Evolutionary conservation across 805 yeast genomes (phyloP).

Genomic region (Maudiozyma bulderi): DNA sequence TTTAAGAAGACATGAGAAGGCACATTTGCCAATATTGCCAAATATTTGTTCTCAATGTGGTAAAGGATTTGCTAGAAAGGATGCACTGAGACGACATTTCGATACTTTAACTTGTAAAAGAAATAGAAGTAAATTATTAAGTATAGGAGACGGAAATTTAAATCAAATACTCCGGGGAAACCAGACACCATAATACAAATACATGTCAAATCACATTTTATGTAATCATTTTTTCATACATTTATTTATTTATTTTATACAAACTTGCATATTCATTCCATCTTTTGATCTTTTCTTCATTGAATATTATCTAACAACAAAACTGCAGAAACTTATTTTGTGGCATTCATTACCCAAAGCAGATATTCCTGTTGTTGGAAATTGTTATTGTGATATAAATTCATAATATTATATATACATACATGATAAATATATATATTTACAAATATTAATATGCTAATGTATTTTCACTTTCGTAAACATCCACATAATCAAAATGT

Average conservation of each 20-base stretch:
- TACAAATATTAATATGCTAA: neutral
- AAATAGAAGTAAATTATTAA: constrained; percentile 45
- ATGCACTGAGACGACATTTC: constrained; percentile 65
- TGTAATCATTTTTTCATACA: neutral
- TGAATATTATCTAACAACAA: too few relatives aligned
- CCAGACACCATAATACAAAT: constrained; percentile 1
- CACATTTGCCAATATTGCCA: constrained; percentile 59
- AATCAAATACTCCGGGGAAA: constrained; percentile 17
- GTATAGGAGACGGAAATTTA: constrained; percentile 22
- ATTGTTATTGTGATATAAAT: neutral
- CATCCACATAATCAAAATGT: too few relatives aligned
- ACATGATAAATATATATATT: neutral
- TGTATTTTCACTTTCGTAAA: neutral
- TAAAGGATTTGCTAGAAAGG: constrained; percentile 75
- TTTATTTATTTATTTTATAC: neutral
- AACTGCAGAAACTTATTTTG: too few relatives aligned
- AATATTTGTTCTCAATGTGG: constrained; percentile 68
- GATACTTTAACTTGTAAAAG: constrained; percentile 68
- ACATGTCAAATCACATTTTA: constrained; percentile 1
- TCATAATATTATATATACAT: neutral
- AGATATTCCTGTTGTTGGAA: too few relatives aligned
- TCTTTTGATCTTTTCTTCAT: too few relatives aligned
- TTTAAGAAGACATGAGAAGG: constrained; percentile 64
- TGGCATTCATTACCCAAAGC: too few relatives aligned
- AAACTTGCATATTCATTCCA: neutral